Evolutionary conservation across 768 basidiomycete genomes (phyloP).

Genomic region (Mycena alexandri): DNA sequence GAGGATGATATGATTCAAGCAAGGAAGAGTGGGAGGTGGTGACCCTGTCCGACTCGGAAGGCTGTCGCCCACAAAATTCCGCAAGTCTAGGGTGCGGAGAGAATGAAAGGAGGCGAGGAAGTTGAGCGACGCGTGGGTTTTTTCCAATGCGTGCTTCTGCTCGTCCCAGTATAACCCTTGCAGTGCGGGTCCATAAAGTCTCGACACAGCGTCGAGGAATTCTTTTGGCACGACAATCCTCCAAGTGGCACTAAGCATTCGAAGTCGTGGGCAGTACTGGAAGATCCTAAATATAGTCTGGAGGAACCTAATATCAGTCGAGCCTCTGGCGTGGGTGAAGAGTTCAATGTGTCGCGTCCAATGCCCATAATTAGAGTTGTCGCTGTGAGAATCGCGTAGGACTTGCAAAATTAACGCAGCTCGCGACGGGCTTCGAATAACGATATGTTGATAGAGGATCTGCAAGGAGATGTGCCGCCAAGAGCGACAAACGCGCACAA

Average conservation of each 20-base stretch:
- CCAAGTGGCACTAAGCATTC: slow-evolving; percentile 63
- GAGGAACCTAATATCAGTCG: slow-evolving; percentile 53
- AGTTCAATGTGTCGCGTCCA: slow-evolving; percentile 65
- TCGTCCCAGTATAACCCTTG: slow-evolving; percentile 62
- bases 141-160: slow-evolving; percentile 41
- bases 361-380: slow-evolving; percentile 50
- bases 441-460: slow-evolving; percentile 60
- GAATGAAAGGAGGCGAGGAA: slow-evolving; percentile 57
- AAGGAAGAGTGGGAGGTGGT: slow-evolving; percentile 52
- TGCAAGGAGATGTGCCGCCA: slow-evolving; percentile 60
- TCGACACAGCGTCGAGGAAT: slow-evolving; percentile 57
- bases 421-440: slow-evolving; percentile 59
- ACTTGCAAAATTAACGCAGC: slow-evolving; percentile 54
- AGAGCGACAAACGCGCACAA: slow-evolving; percentile 61
- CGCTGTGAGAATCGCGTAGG: slow-evolving; percentile 41
- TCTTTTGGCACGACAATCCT: slow-evolving; percentile 55
- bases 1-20: slow-evolving; percentile 57
- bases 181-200: slow-evolving; percentile 55
- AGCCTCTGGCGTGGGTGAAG: slow-evolving; percentile 58
- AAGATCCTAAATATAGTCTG: slow-evolving; percentile 59
- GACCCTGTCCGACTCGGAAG: slow-evolving; percentile 27
- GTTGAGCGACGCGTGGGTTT: slow-evolving; percentile 46
- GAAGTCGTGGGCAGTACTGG: slow-evolving; percentile 59
- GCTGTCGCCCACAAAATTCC: slow-evolving; percentile 52
- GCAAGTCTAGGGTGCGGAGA: slow-evolving; percentile 61